A percentile compares a stretch with the other conserved stretches of the same genome.
Evolutionary conservation across 345 rosid genomes (phyloP).

Genomic region (Mallotus nudiflorus): DNA sequence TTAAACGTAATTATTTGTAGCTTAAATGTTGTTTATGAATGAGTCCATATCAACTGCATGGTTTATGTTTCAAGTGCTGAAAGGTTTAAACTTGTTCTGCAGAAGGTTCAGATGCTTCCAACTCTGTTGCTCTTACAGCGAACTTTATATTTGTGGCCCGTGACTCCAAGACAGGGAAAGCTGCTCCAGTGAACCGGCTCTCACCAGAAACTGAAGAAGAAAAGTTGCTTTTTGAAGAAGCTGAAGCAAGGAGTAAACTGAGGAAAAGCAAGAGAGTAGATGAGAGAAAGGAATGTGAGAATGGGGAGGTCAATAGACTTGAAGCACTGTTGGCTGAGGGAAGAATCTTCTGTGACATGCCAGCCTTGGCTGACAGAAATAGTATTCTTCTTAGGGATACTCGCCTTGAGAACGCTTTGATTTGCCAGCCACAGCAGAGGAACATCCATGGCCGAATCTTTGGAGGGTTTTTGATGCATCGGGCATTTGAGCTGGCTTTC

Average conservation of each 20-base stretch:
- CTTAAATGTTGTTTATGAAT: neutral
- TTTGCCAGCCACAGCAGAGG: conserved; percentile 88
- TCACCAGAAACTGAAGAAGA: conserved; percentile 67
- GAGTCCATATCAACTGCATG: neutral
- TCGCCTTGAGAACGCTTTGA: conserved; percentile 60
- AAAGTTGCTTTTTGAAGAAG: conserved; percentile 63
- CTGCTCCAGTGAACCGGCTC: conserved; percentile 66
- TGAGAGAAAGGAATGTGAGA: conserved; percentile 47
- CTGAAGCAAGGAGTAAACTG: conserved; percentile 64
- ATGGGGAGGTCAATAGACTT: conserved; percentile 45
- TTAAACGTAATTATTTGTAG: neutral
- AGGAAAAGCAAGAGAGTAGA: conserved; percentile 62
- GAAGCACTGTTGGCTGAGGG: conserved; percentile 66
- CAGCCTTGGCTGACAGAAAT: conserved; percentile 79
- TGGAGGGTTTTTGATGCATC: conserved; percentile 77
- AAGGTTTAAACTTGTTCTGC: conserved; percentile 17
- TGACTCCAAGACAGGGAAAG: conserved; percentile 75
- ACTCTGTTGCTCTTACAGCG: conserved; percentile 58
- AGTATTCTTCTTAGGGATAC: conserved; percentile 82
- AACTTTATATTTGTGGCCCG: conserved; percentile 87
- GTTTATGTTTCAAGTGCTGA: neutral
- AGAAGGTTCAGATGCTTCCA: conserved; percentile 48
- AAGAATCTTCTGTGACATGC: conserved; percentile 75
- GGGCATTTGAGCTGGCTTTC: conserved; percentile 86
- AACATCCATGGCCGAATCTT: conserved; percentile 81